Conservation (phyloP, 306 rosid genomes). For the Casuarina cunninghamiana region DNA sequence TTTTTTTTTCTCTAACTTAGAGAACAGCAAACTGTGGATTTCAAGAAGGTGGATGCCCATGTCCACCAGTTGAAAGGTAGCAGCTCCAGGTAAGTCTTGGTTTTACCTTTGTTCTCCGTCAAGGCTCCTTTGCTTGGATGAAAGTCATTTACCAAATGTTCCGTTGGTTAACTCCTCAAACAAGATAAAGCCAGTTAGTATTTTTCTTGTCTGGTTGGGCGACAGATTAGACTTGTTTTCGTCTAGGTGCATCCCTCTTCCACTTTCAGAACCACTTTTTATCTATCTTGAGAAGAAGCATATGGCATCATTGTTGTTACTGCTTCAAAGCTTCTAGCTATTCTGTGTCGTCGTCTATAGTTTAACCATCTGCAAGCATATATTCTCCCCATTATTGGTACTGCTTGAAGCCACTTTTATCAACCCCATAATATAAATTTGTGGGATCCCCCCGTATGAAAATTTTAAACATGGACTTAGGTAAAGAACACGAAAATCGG, state of each 20-base stretch:
- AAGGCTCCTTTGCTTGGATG: neutral
- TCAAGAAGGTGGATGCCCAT: conserved; percentile 58
- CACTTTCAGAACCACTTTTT: neutral
- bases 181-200: neutral
- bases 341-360: neutral
- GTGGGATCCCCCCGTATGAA: neutral
- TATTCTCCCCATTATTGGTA: neutral
- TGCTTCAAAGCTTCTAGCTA: conserved; percentile 7
- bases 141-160: neutral
- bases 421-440: neutral
- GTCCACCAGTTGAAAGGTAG: conserved; percentile 93
- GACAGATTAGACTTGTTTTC: neutral
- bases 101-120: neutral
- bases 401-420: neutral
- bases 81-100: conserved; percentile 73
- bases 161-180: neutral
- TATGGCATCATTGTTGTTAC: neutral
- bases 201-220: neutral
- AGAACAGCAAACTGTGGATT: conserved; percentile 55
- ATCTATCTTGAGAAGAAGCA: neutral
- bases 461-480: neutral
- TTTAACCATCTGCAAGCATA: neutral
- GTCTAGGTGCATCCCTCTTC: neutral
- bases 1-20: conserved; percentile 31
- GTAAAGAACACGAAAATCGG: neutral